Base-by-base conservation (phyloP, 139 green algal genomes). In the Asterochloris sp. region DNA sequence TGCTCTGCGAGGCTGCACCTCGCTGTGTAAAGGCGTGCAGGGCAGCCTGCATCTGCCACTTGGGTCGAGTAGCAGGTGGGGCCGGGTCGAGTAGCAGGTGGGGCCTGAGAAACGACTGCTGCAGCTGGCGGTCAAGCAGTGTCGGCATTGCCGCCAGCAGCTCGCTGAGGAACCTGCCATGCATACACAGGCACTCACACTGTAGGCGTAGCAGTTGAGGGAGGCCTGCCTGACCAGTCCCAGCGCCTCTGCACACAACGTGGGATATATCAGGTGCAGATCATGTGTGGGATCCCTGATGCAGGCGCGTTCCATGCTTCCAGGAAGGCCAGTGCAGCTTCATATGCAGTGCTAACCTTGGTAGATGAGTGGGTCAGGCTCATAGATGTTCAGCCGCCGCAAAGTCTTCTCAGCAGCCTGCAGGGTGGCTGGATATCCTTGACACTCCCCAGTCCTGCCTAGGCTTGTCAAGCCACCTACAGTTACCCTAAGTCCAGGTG, bases 341-440 rank as follows among this genome's bases (percentile, higher is more conserved):
- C n/a, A n/a, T n/a, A n/a, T n/a, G n/a, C n/a, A n/a, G n/a, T n/a
- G n/a, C n/a, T n/a, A n/a, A n/a, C n/a, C n/a, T 38, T 62, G 68
- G 68, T 83, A 85, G 13, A 82, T 78, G 12, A 61, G 19, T n/a
- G 76, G 82, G 67, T 85, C 66, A 21, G 82, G 82, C 21, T 85
- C 82, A 79, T 85, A 85, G 19, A 85, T 77, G 60, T 85, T 85
- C 17, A 78, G 62, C n/a, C 63, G 67, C 2, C 60, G 29, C 16
- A 85, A 60, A 13, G 26, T 54, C 38, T 26, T 61, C 27, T 82
- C 76, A 79, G 82, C 82, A 54, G 54, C 76, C 82, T 85, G 74
- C 64, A 78, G 67, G 14, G 38, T 12, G 38, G 11, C 24, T 0
- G 11, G 11, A 24, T 62, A 10, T 15, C 10, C 73, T 16, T 14